Base-by-base conservation (phyloP, 2,329 filamentous ascomycete species). In the Diaporthe batatas region DNA sequence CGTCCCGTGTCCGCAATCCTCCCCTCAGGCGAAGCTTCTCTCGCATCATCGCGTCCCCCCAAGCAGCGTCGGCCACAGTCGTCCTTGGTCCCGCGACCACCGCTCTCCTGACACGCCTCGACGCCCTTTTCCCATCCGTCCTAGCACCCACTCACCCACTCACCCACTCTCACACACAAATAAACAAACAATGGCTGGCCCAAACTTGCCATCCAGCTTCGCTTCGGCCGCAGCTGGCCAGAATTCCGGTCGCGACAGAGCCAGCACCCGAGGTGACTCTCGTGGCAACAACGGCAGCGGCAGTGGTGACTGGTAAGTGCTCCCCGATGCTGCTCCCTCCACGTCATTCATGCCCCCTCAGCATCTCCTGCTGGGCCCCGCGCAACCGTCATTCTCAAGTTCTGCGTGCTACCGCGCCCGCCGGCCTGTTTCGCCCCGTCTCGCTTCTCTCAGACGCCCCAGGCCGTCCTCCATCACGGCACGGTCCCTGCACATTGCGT, bases 201-300 rank as follows among this genome's bases (percentile, higher is more conserved):
- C 74, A 39, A 75, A 93, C 85, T 89, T 94, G 83, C 91, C 92
- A 79, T 94, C 93, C 78, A 95, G 92, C 87, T 95, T 95, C 85
- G 93, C 93, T 82, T 94, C 93, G 81, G 93, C 93, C 79, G 93
- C 93, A 78, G 93, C 93, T 81, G 93, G 93, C 83, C 92, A 94
- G 83, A 91, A 88, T 79, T 85, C 86, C 81, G 91, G 82, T 84
- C 89, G 87, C 81, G 90, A 89, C 82, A 82, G 85, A 78, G 88
- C 87, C 84, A 84, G 83, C 84, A 89, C 87, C 81, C 90, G 88
- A 84, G 86, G 82, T 79, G 89, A 90, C 77, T 85, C 85, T 75
- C 87, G 89, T 76, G 86, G 86, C 76, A 82, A 81, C 76, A 82
- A 81, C 81, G 84, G 85, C 77, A 89, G 89, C 82, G 84, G 85